Evolutionary conservation across 2,329 filamentous ascomycete species (phyloP).

Genomic region (Pseudogymnoascus sp.): DNA sequence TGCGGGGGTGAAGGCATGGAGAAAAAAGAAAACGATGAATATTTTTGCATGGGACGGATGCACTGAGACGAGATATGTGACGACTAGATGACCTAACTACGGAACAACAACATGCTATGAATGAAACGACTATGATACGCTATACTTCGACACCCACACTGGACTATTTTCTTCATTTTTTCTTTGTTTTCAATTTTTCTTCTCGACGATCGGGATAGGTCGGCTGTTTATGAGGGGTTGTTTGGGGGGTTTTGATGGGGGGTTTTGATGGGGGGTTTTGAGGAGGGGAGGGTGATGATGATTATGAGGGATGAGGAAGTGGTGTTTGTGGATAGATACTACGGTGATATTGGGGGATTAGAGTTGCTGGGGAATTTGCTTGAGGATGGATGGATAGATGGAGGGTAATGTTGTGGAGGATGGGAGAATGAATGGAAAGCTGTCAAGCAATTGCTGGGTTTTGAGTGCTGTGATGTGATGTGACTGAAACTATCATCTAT

Average conservation of each 20-base stretch:
- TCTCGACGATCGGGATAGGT: background rate
- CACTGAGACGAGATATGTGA: background rate
- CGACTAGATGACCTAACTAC: background rate
- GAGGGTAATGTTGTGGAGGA: background rate
- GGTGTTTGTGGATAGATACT: background rate
- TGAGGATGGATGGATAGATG: background rate
- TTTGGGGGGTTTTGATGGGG: background rate
- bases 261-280: background rate
- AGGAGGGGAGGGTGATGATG: background rate
- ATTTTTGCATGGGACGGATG: background rate
- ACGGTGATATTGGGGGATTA: background rate
- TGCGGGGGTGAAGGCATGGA: background rate
- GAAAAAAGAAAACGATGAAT: background rate
- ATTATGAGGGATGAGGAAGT: background rate
- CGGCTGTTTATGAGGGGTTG: background rate
- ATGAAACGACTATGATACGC: background rate
- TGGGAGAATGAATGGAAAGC: background rate
- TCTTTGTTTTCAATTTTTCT: background rate
- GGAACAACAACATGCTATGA: background rate
- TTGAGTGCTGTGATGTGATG: background rate
- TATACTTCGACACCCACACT: background rate
- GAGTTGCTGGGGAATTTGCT: background rate
- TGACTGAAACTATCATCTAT: background rate
- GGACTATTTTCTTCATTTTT: background rate
- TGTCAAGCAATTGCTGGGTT: background rate